phyloP scores from a whole-genome alignment of 1,284 basidiomycete genomes.

The Coniferiporia sulphurascens region DNA sequence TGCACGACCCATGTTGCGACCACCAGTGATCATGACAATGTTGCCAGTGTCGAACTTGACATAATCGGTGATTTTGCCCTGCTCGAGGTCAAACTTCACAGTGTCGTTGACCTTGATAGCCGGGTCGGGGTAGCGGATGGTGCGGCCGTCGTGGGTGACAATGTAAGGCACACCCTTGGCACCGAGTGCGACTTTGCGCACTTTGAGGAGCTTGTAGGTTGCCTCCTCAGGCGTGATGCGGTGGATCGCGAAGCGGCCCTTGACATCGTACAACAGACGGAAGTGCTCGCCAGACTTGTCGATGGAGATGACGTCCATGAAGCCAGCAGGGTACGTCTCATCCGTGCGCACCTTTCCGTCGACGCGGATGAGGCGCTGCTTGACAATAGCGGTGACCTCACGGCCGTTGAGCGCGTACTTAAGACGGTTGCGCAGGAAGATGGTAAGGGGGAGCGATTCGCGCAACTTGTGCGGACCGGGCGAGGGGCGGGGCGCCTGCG shows the following conservation, averaged over 20 bases:
- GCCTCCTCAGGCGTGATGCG: constrained; percentile 99
- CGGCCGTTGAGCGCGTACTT: constrained; percentile 98
- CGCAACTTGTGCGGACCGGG: constrained; percentile 99
- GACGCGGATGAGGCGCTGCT: constrained; percentile 97
- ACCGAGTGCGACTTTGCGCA: constrained; percentile 89
- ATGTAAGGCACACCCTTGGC: constrained; percentile 94
- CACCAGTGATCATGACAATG: constrained; percentile 97
- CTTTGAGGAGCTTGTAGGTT: constrained; percentile 97
- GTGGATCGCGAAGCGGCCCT: constrained; percentile 99
- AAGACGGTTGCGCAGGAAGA: constrained; percentile 98
- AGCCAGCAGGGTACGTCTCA: constrained; percentile 94
- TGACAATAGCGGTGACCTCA: constrained; percentile 94
- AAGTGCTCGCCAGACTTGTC: constrained; percentile 99
- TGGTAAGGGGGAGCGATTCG: constrained; percentile 90
- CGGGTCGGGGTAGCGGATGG: constrained; percentile 99
- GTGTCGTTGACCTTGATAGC: constrained; percentile 96
- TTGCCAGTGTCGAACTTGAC: constrained; percentile 98
- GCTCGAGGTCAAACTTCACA: constrained; percentile 94
- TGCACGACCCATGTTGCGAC: constrained; percentile 98
- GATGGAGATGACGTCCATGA: constrained; percentile 97
- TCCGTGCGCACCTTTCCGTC: constrained; percentile 99
- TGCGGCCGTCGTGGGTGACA: constrained; percentile 98
- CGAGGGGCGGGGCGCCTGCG: constrained; percentile 89
- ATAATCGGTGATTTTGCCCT: constrained; percentile 92
- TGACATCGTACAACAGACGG: constrained; percentile 98